These are phyloP conservation scores for Myxozyma sirexii DNA, from an alignment of 805 yeast species.

Conservation along the genomic window DNA sequence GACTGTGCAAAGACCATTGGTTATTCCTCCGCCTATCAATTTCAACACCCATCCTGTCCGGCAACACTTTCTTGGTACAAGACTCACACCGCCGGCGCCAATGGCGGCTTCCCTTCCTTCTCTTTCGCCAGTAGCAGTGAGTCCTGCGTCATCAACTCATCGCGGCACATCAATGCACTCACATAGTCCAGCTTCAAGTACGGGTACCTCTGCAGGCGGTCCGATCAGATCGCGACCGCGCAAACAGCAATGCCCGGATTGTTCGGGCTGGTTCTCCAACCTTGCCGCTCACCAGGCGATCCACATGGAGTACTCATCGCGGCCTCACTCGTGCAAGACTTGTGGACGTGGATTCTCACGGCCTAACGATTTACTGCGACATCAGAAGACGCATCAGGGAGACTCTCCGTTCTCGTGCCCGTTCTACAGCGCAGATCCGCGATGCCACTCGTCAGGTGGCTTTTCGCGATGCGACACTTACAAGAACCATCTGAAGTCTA, in stretches of 20 bases:
- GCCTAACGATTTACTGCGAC: slow-evolving; percentile 83
- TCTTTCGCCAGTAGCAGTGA: not conserved
- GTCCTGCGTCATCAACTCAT: not conserved
- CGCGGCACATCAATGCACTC: not conserved
- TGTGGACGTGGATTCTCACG: slow-evolving; percentile 87
- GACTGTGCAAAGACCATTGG: not conserved
- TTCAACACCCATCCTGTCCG: not conserved
- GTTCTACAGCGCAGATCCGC: slow-evolving; percentile 49
- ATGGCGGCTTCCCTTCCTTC: not conserved
- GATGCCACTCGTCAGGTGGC: slow-evolving; percentile 81
- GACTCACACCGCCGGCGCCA: slow-evolving; percentile 1
- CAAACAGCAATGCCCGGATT: slow-evolving; percentile 73
- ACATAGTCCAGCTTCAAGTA: not conserved
- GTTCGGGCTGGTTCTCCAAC: slow-evolving; percentile 70
- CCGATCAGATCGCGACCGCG: slow-evolving; percentile 39
- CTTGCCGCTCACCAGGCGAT: slow-evolving; percentile 82
- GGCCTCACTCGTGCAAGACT: slow-evolving; percentile 77
- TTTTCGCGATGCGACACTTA: slow-evolving; percentile 89
- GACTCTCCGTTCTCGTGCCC: slow-evolving; percentile 84
- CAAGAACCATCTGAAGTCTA: slow-evolving; percentile 86
- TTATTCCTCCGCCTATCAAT: not conserved
- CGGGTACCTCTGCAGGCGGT: not conserved
- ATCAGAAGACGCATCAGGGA: slow-evolving; percentile 82
- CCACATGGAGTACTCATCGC: slow-evolving; percentile 67
- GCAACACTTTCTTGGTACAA: not conserved